Percentiles rank a stretch among this genome's conserved stretches.
Evolutionary conservation across 805 yeast genomes (phyloP).

Genomic region (Barnettozyma vustinii): DNA sequence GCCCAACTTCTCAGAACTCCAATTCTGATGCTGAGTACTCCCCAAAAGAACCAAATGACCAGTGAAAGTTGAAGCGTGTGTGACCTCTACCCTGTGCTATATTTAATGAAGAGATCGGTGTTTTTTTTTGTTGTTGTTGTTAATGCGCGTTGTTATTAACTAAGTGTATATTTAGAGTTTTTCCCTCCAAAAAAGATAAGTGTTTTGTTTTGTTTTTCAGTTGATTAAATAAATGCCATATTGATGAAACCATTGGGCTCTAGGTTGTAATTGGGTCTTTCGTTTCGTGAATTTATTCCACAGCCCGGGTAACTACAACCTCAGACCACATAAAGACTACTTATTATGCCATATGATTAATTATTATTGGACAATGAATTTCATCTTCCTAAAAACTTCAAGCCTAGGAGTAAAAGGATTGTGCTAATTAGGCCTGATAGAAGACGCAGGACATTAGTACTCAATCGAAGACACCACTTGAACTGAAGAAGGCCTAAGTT

Average conservation of each 20-base stretch:
- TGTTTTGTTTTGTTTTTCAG: background rate
- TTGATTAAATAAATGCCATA: background rate
- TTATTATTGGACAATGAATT: too few species aligned
- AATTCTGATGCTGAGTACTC: constrained; percentile 26
- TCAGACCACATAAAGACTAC: too few species aligned
- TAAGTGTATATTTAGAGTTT: background rate
- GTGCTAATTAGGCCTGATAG: too few species aligned
- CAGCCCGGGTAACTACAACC: too few species aligned
- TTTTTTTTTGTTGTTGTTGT: background rate
- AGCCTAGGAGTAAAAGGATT: too few species aligned
- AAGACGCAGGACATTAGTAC: too few species aligned
- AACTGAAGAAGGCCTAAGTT: too few species aligned
- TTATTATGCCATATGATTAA: too few species aligned
- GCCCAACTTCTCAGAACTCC: constrained; percentile 34
- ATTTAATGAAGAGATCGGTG: constrained; percentile 4
- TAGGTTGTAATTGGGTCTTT: too few species aligned
- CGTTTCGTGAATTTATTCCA: too few species aligned
- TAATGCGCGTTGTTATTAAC: background rate
- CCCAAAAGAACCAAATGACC: constrained; percentile 26
- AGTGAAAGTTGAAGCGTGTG: constrained; percentile 1
- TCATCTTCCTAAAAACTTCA: too few species aligned
- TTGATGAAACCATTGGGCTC: background rate
- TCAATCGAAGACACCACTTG: too few species aligned
- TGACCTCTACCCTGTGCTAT: constrained; percentile 13
- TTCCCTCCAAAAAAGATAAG: background rate